Evolutionary conservation across 176 grass and related monocot species (phyloP).

Genomic region (Oryza nivara): DNA sequence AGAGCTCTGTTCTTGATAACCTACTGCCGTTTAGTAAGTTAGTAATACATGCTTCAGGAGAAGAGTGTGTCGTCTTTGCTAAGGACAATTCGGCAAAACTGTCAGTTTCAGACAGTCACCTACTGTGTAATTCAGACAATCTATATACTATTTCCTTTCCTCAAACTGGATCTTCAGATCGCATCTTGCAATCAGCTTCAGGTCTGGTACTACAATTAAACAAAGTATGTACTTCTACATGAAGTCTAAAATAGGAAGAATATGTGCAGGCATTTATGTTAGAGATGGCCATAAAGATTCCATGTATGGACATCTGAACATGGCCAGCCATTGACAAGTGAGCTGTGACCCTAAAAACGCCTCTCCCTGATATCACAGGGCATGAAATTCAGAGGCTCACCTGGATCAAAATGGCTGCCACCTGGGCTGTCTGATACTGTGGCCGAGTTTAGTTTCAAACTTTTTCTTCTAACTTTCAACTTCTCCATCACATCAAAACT

Average conservation of each 20-base stretch:
- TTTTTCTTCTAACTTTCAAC: too few relatives aligned
- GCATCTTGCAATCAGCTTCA: conserved; percentile 20
- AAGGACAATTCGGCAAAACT: neutral
- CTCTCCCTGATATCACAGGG: neutral
- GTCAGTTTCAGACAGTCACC: conserved; percentile 12
- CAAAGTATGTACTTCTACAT: too few relatives aligned
- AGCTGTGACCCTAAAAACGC: neutral
- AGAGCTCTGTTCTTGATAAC: neutral
- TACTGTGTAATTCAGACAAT: neutral
- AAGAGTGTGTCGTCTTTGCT: conserved; percentile 3
- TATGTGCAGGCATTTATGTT: neutral
- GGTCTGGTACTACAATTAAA: neutral
- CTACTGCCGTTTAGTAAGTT: neutral
- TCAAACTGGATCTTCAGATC: conserved; percentile 33
- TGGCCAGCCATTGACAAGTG: conserved; percentile 18
- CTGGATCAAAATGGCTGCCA: conserved; percentile 23
- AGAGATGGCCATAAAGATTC: neutral
- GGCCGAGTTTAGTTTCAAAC: too few relatives aligned
- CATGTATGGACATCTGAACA: conserved; percentile 2
- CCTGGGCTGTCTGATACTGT: neutral
- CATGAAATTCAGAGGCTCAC: neutral
- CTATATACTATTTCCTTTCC: neutral
- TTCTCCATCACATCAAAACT: too few relatives aligned
- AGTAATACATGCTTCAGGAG: neutral
- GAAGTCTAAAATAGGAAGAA: neutral